phyloP scores from a whole-genome alignment of 1,284 basidiomycete genomes.

The Mrakiaceae sp. region DNA sequence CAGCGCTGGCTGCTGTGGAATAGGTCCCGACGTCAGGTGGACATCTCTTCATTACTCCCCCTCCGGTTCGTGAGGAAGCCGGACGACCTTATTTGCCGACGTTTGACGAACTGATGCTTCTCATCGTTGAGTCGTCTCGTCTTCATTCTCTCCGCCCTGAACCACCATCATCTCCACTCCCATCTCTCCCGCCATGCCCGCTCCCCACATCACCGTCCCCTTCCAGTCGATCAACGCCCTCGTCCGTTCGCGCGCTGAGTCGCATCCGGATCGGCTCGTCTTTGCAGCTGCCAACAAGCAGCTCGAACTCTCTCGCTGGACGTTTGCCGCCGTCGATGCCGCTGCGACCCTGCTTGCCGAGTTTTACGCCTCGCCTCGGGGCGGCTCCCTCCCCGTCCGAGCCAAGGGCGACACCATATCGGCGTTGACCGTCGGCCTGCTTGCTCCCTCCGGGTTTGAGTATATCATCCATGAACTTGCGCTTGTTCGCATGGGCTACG shows the following conservation, averaged over 20 bases:
- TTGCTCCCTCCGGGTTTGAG: neutral
- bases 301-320: constrained; percentile 9
- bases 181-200: neutral
- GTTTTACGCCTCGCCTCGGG: constrained; percentile 1
- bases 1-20: too few relatives aligned
- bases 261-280: constrained; percentile 12
- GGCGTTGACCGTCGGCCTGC: neutral
- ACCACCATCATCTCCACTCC: neutral
- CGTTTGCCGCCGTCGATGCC: neutral
- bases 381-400: neutral
- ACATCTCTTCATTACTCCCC: too few relatives aligned
- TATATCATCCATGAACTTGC: constrained; percentile 6
- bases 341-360: constrained; percentile 12
- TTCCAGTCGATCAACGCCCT: constrained; percentile 13
- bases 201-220: neutral
- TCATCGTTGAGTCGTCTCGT: too few relatives aligned
- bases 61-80: too few relatives aligned
- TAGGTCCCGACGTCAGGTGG: too few relatives aligned
- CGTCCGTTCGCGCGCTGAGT: constrained; percentile 8
- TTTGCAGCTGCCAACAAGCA: constrained; percentile 15
- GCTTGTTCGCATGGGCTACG: constrained; percentile 7
- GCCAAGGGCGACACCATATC: neutral
- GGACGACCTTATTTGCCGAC: too few relatives aligned
- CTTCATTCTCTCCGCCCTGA: too few relatives aligned
- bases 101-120: too few relatives aligned